Base-by-base conservation (phyloP, 2,329 filamentous ascomycete species). In the Pyrenophora graminea region DNA sequence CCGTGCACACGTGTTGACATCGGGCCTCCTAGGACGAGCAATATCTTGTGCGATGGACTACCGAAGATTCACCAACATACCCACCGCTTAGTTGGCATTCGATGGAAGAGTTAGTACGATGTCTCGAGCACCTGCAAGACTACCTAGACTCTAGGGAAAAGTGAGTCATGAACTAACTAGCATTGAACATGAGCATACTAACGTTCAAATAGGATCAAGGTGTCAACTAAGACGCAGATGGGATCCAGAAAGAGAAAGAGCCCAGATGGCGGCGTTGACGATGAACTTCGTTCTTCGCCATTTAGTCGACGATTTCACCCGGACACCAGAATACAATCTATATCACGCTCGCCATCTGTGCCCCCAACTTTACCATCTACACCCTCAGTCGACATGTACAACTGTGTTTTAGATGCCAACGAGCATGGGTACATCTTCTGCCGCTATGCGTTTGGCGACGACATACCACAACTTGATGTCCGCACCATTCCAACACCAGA, bases 21-120 rank as follows among this genome's bases (percentile, higher is more conserved):
- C 49, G 31, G 13, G 13, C 31, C 9, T 12, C 51, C 34, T 59
- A 74, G 71, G 67, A 67, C 3, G 77, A 79, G 45, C 67, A 79
- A 31, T 79, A 74, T 44, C 66, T 80, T 0, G 67, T 79, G 0
- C 60, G 62, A 32, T 79, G 77, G 77, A 64, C 60, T 1, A 52
- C 62, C 0, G 46, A 59, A 1, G 17, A 30, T 0, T 19, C 44
- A 3, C 48, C 53, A 4, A 43, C 53, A 2, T 52, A 50, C 3
- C 58, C 70, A 0, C 69, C 76, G 2, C 59, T 73, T 3, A 77
- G 74, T 5, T 80, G 78, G 78, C 78, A 80, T 45, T 33, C 54
- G 1, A 30, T 79, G 0, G 48, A 64, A 0, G 77, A 79, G 43
- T 67, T 80, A 0, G 52, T 55, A 0, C 41, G 61, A 5, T 74